Conservation (phyloP, 2,329 filamentous ascomycete genomes). For the Coccinonectria pachysandricola region DNA sequence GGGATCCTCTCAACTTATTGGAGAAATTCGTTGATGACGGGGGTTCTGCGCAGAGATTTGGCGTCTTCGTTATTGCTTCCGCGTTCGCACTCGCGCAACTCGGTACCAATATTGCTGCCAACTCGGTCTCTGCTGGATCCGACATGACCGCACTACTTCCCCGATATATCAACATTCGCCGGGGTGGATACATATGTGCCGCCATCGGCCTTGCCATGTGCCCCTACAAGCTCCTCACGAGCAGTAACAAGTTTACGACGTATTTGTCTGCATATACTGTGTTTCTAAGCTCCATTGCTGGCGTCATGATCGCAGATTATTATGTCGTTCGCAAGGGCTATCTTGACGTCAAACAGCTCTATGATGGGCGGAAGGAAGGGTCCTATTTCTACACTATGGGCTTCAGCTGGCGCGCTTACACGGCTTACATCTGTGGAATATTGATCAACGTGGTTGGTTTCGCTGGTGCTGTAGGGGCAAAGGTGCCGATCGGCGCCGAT, state of each 20-base stretch:
- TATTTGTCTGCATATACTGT: conserved; percentile 89
- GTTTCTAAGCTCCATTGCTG: conserved; percentile 86
- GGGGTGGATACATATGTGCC: conserved; percentile 80
- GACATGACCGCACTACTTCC: conserved; percentile 75
- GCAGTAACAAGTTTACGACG: conserved; percentile 75
- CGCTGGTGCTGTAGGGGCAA: conserved; percentile 62
- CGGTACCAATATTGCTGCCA: conserved; percentile 80
- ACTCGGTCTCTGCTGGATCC: conserved; percentile 73
- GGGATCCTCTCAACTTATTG: conserved; percentile 62
- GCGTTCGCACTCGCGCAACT: conserved; percentile 72
- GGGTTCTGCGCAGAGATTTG: conserved; percentile 57
- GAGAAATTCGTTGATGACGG: conserved; percentile 59
- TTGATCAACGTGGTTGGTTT: conserved; percentile 89
- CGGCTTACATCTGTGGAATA: conserved; percentile 73
- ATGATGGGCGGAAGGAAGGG: conserved; percentile 54
- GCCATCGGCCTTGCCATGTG: conserved; percentile 73
- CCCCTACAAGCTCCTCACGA: conserved; percentile 68
- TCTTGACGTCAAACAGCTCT: conserved; percentile 67
- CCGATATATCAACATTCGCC: conserved; percentile 72
- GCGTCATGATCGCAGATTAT: conserved; percentile 85
- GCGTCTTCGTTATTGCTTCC: conserved; percentile 61
- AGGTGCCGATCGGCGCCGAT: conserved; percentile 65
- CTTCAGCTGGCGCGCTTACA: conserved; percentile 75
- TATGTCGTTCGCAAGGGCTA: conserved; percentile 78
- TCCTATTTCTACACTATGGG: conserved; percentile 69